These are phyloP conservation scores for Neurospora africana DNA, from an alignment of 495 filamentous ascomycete genomes.

Conservation along the genomic window DNA sequence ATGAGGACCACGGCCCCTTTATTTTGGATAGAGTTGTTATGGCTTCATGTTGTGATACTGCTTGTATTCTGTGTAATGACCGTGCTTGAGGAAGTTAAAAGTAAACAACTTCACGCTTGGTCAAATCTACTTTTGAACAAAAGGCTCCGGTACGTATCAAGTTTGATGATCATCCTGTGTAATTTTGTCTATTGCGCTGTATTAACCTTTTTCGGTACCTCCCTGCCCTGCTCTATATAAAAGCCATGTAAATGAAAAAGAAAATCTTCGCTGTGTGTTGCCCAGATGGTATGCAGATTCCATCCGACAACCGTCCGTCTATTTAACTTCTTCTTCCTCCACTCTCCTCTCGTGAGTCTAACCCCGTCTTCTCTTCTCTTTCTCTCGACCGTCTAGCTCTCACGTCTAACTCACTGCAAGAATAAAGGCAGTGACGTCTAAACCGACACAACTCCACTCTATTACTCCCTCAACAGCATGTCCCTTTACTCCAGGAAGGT, in stretches of 20 bases:
- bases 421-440: not conserved
- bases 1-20: not conserved
- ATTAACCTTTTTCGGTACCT: not conserved
- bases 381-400: too few species aligned
- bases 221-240: not conserved
- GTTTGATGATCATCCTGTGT: not conserved
- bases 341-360: not conserved
- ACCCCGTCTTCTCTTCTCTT: not conserved
- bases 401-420: not conserved
- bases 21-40: not conserved
- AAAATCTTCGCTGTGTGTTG: not conserved
- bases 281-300: not conserved
- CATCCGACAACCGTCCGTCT: not conserved
- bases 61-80: too few species aligned
- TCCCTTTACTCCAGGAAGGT: constrained; percentile 41
- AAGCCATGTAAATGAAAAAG: not conserved
- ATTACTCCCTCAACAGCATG: not conserved
- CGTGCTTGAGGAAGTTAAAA: not conserved
- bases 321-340: not conserved
- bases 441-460: not conserved
- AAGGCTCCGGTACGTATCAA: not conserved
- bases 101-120: not conserved
- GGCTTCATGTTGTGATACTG: not conserved
- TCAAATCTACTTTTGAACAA: not conserved
- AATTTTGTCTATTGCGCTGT: not conserved